Evolutionary conservation across 2,329 filamentous ascomycete species (phyloP), one percentile per base, ranked within the genome.

Genomic region (Epichloe elymi): DNA sequence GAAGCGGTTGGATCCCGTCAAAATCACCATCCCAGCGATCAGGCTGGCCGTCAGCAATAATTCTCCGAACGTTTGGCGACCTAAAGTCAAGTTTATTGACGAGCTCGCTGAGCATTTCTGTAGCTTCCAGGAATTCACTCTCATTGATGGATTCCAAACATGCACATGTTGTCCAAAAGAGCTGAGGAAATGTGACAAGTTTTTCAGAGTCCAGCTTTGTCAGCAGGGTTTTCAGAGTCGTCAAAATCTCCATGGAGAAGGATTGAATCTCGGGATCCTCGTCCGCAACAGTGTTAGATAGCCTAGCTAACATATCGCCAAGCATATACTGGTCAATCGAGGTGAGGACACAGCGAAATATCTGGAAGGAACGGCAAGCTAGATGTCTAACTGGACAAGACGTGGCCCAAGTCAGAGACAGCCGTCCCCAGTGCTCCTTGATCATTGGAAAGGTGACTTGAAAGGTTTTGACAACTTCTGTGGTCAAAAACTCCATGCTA

Each of bases 111-210:
- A 98, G 76, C 86, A 98, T 96, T 49, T 86, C 84, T 12, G 96
- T 73, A 20, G 87, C 89, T 63, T 96, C 93, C 55, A 93, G 78
- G 56, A 95, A 98, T 62, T 98, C 93, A 20, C 85, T 80, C 67
- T 98, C 94, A 57, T 97, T 95, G 61, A 97, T 95, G 0, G 93
- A 97, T 61, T 97, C 90, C 19, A 98, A 72, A 63, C 93, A 98
- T 11, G 93, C 93, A 60, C 90, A 96, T 0, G 88, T 95, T 0
- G 91, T 95, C 94, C 94, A 98, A 67, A 98, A 97, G 1, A 98
- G 73, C 61, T 97, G 91, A 2, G 93, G 93, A 57, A 95, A 96
- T n/a, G 83, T 82, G 46, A 95, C 69, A 2, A 98, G 74, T 63
- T 90, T 85, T 38, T 85, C 79, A 0, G 85, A 76, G 19, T 90